Evolutionary conservation across 2,329 filamentous ascomycete species (phyloP), one percentile per base, ranked within the genome.

Genomic region (Rosellinia necatrix): DNA sequence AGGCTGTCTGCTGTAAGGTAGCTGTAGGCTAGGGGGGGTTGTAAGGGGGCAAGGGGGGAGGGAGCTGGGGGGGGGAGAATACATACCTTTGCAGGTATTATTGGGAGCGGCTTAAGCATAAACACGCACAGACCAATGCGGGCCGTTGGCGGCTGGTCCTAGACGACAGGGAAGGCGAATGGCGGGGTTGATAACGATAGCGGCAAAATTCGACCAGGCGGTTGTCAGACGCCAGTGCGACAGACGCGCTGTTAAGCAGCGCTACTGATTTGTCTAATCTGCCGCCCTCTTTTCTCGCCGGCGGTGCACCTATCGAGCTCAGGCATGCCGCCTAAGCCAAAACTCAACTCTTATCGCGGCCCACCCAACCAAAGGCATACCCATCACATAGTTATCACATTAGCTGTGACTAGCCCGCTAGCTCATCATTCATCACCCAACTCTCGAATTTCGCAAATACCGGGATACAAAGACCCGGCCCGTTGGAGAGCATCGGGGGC

Each of bases 191-290:
- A 54, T 52, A 43, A 25, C 48, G 58, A 58, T 54, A 55, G 55
- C 55, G 55, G 50, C 50, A 54, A 54, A 41, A 13, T 19, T 10
- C 34, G 50, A 54, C 49, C 55, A 58, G 55, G 40, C 50, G 56
- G 25, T 41, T 35, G 60, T 49, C 56, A 56, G 34, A 44, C 30
- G 60, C 54, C 63, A 62, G n/a, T n/a, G n/a, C n/a, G 56, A 44
- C 41, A 57, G 34, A 22, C 54, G 46, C 53, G 47, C 62, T 50
- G 44, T 21, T 49, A n/a, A n/a, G n/a, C n/a, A 32, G 59, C 50
- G 49, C 41, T 53, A 53, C 42, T 62, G 62, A 64, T 64, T 64
- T 61, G 61, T 52, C 47, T 25, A 13, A 60, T 59, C 29, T 60
- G 61, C 57, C 61, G 55, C 53, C 35, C n/a, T 54, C 55, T 24